Percentiles rank a stretch among this genome's conserved stretches.
Conservation (phyloP, 495 filamentous ascomycete species). For the Penicillium odoratum region DNA sequence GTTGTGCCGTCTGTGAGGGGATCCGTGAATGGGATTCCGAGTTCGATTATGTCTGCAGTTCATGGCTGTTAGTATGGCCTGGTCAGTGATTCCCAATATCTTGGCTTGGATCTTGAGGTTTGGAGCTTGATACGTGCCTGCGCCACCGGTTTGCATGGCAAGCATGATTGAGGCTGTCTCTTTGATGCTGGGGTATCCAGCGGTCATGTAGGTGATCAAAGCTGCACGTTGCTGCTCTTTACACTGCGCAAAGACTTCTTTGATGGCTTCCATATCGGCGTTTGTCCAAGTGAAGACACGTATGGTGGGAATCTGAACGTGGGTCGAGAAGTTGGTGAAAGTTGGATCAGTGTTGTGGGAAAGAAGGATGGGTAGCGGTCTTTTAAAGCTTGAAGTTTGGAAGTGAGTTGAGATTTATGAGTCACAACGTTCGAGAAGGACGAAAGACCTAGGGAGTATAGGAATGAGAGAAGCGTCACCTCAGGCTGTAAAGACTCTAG, state of each 20-base stretch:
- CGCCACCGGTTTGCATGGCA: slow-evolving; percentile 82
- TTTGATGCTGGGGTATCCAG: slow-evolving; percentile 72
- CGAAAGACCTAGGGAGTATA: too few species aligned
- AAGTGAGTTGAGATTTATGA: too few species aligned
- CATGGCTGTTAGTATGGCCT: background rate
- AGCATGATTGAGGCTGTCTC: slow-evolving; percentile 75
- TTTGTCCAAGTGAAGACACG: background rate
- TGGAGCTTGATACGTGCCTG: slow-evolving; percentile 54
- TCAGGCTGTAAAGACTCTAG: too few species aligned
- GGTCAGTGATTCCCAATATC: too few species aligned
- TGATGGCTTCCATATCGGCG: slow-evolving; percentile 1
- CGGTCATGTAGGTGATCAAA: slow-evolving; percentile 87
- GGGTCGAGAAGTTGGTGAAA: too few species aligned
- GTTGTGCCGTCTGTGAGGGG: slow-evolving; percentile 95
- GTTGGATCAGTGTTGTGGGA: too few species aligned
- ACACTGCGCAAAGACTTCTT: slow-evolving; percentile 44
- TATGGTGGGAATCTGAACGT: too few species aligned
- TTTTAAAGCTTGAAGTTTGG: too few species aligned
- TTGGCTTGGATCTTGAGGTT: background rate
- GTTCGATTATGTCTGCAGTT: slow-evolving; percentile 41
- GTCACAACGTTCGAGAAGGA: too few species aligned
- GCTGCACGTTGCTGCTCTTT: slow-evolving; percentile 58
- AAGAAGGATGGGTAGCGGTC: too few species aligned
- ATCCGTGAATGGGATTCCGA: slow-evolving; percentile 92
- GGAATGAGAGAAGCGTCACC: too few species aligned